Conservation (phyloP, 176 grass and related monocot species). For the Bonia amplexicaulis region DNA sequence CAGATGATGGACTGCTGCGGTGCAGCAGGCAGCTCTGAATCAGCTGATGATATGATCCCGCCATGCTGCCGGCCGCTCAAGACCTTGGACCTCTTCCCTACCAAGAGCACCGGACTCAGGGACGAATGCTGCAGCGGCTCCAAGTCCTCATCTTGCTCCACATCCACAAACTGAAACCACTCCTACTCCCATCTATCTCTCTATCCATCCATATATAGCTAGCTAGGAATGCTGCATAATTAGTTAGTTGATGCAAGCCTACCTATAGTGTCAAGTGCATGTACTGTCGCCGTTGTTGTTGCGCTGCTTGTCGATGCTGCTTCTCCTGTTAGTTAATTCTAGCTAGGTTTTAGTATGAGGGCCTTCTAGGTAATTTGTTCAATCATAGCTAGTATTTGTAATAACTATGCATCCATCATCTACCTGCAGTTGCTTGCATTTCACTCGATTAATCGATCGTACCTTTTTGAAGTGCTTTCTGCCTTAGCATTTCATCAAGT, state of each 20-base stretch:
- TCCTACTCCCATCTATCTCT: too few relatives aligned
- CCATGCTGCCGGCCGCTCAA: conserved; percentile 66
- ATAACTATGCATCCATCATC: neutral
- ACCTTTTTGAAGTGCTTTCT: too few relatives aligned
- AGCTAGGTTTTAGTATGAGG: neutral
- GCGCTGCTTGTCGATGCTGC: neutral
- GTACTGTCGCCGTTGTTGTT: neutral
- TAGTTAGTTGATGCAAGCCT: neutral
- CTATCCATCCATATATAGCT: too few relatives aligned
- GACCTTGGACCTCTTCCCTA: conserved; percentile 87
- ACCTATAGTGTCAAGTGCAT: neutral
- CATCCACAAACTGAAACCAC: conserved; percentile 53
- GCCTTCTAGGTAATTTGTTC: neutral
- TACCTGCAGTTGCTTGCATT: neutral
- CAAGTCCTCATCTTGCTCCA: conserved; percentile 90
- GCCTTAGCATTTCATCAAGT: too few relatives aligned
- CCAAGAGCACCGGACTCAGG: conserved; percentile 66
- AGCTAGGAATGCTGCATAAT: neutral
- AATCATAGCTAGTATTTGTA: neutral
- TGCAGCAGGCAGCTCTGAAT: conserved; percentile 17
- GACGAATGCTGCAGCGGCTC: conserved; percentile 87
- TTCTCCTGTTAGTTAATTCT: neutral
- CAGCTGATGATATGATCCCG: conserved; percentile 19
- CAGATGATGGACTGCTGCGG: conserved; percentile 20
- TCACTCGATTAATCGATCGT: neutral